A percentile compares a stretch with the other conserved stretches of the same genome.
phyloP scores from a whole-genome alignment of 257 asterid species.

The Craterostigma plantagineum region DNA sequence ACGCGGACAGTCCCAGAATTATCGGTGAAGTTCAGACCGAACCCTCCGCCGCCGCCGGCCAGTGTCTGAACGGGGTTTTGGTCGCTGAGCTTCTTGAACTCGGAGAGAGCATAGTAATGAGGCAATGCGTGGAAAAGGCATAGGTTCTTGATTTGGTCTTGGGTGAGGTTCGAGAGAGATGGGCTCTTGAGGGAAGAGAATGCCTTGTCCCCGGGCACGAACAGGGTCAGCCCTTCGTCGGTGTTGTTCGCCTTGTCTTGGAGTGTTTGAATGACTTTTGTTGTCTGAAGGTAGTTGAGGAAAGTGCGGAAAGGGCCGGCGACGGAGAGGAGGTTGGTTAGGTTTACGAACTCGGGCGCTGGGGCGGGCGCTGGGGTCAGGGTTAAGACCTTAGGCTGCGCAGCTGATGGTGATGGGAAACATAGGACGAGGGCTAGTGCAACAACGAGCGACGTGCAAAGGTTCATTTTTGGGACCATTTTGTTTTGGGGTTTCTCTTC shows the following conservation, averaged over 20 bases:
- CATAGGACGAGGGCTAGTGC: no score
- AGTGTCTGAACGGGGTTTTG: constrained; percentile 41
- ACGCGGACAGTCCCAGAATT: constrained; percentile 35
- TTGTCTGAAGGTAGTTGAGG: constrained; percentile 41
- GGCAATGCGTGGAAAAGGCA: constrained; percentile 66
- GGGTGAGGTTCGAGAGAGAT: constrained; percentile 43
- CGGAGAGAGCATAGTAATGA: constrained; percentile 50
- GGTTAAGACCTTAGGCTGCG: constrained; percentile 14
- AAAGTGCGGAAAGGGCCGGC: constrained; percentile 75
- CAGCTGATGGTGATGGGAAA: constrained; percentile 17
- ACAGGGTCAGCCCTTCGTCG: constrained; percentile 59
- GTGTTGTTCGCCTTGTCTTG: constrained; percentile 68
- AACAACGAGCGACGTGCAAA: no score
- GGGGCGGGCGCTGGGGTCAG: constrained; percentile 80
- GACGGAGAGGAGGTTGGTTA: constrained; percentile 42
- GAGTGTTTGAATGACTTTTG: constrained; percentile 49
- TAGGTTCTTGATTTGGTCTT: constrained; percentile 46
- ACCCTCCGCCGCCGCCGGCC: constrained; percentile 34
- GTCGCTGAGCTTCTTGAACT: constrained; percentile 61
- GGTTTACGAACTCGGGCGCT: constrained; percentile 44
- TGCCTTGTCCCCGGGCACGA: constrained; percentile 53
- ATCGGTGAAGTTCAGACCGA: constrained; percentile 39
- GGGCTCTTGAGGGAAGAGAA: constrained; percentile 33
- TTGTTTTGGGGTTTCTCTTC: no score
- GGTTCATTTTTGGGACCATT: no score